Percentiles rank a stretch among this genome's conserved stretches.
Evolutionary conservation across 257 asterid species (phyloP).

Genomic region (Echites panduratus): DNA sequence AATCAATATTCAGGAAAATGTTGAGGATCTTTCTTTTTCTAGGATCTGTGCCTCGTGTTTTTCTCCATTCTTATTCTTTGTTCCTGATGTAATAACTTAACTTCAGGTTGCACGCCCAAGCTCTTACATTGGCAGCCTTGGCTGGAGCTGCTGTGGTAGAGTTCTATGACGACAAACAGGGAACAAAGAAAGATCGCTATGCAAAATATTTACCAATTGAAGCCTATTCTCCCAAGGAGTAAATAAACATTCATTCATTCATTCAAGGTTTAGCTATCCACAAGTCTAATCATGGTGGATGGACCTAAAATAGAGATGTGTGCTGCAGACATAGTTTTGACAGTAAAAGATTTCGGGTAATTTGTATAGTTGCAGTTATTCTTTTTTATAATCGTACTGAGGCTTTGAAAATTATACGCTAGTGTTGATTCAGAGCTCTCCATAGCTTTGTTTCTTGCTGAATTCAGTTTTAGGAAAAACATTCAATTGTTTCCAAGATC

Average conservation of each 20-base stretch:
- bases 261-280: not conserved
- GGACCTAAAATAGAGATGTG: not conserved
- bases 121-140: conserved; percentile 80
- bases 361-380: conserved; percentile 1
- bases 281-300: not conserved
- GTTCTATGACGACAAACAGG: conserved; percentile 70
- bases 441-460: not conserved
- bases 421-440: not conserved
- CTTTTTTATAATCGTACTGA: not conserved
- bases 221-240: conserved; percentile 13
- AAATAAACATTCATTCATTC: too few species aligned
- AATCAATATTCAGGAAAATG: too few species aligned
- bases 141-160: conserved; percentile 78
- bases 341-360: not conserved
- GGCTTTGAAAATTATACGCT: not conserved
- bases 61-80: not conserved
- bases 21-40: too few species aligned
- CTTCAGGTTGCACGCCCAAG: conserved; percentile 89
- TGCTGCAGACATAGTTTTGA: not conserved
- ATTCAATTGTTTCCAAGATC: not conserved
- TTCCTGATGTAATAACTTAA: not conserved
- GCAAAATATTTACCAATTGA: conserved; percentile 48
- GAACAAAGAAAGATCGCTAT: conserved; percentile 60
- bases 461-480: too few species aligned
- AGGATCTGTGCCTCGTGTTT: not conserved